These are phyloP conservation scores for Cryptococcus wingfieldii DNA, from an alignment of 1,284 basidiomycete genomes.

Conservation along the genomic window DNA sequence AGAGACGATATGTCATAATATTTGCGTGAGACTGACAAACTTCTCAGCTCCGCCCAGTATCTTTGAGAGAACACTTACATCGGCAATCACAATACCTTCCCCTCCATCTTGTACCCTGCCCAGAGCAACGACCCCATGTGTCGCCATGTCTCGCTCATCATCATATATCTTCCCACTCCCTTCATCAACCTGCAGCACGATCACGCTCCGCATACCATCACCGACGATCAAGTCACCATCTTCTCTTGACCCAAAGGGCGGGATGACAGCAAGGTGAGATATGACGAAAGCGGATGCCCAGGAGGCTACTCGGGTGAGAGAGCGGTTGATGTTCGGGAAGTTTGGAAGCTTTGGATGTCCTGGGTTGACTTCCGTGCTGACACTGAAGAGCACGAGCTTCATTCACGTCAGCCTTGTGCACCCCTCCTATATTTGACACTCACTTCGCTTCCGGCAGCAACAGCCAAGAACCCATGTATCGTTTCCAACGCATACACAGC, in stretches of 20 bases:
- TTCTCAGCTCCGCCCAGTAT: constrained; percentile 3
- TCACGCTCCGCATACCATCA: constrained; percentile 78
- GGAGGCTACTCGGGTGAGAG: constrained; percentile 53
- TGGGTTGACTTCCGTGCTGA: constrained; percentile 7
- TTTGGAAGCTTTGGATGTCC: background rate
- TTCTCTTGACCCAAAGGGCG: constrained; percentile 23
- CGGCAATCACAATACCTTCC: constrained; percentile 64
- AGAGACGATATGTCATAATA: constrained; percentile 58
- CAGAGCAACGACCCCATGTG: constrained; percentile 56
- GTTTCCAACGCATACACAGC: constrained; percentile 39
- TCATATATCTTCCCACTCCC: constrained; percentile 55
- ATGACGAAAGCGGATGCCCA: constrained; percentile 81
- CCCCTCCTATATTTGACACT: constrained; percentile 34
- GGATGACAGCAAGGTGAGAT: constrained; percentile 52
- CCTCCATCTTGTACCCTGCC: constrained; percentile 39
- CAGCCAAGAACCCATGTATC: constrained; percentile 52
- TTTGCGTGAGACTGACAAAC: constrained; percentile 57
- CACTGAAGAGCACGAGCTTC: background rate
- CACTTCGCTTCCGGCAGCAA: constrained; percentile 67
- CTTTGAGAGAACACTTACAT: constrained; percentile 54
- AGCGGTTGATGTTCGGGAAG: background rate
- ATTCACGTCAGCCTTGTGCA: no score
- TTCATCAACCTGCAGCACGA: constrained; percentile 58
- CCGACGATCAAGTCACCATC: constrained; percentile 60
- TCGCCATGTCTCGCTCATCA: constrained; percentile 70